Percentiles rank a stretch among this genome's conserved stretches.
These are phyloP conservation scores for Pilaira anomala DNA, from an alignment of 192 early-diverging fungal species.

Conservation along the genomic window DNA sequence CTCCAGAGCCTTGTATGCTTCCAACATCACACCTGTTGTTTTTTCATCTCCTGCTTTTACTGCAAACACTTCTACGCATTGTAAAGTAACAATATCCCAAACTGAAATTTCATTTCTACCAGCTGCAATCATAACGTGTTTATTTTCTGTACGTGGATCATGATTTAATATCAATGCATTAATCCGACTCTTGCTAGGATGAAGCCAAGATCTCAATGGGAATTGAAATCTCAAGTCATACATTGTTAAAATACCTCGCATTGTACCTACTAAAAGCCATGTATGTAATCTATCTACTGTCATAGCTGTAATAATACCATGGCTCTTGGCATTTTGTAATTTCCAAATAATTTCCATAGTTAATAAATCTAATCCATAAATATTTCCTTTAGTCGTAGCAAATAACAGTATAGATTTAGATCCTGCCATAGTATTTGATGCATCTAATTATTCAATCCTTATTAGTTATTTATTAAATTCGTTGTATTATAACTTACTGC, in stretches of 20 bases:
- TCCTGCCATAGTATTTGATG: slow-evolving; percentile 41
- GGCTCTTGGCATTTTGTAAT: slow-evolving; percentile 49
- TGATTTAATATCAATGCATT: slow-evolving; percentile 51
- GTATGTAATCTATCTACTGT: slow-evolving; percentile 54
- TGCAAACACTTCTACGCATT: slow-evolving; percentile 72
- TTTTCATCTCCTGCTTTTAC: slow-evolving; percentile 52
- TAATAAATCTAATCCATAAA: slow-evolving; percentile 69
- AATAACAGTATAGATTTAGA: slow-evolving; percentile 66
- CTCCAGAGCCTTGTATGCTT: slow-evolving; percentile 48
- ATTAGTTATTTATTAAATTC: no score
- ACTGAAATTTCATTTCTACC: slow-evolving; percentile 74
- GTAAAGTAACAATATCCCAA: slow-evolving; percentile 73
- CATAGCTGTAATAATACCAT: slow-evolving; percentile 68
- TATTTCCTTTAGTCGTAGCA: slow-evolving; percentile 65
- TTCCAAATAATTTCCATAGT: slow-evolving; percentile 69
- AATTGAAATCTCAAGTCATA: slow-evolving; percentile 80
- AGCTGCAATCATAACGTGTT: slow-evolving; percentile 60
- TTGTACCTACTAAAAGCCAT: slow-evolving; percentile 74
- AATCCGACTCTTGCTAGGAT: slow-evolving; percentile 65
- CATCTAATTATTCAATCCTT: slow-evolving; percentile 5
- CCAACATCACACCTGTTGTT: slow-evolving; percentile 36
- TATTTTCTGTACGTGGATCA: slow-evolving; percentile 41
- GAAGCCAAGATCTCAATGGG: slow-evolving; percentile 68
- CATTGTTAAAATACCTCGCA: slow-evolving; percentile 69
- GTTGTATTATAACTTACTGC: slow-evolving; percentile 46